Evolutionary conservation across 164 flowering plant species (phyloP), one percentile per base, ranked within the genome.

Genomic region (Chloranthus sessilifolius): DNA sequence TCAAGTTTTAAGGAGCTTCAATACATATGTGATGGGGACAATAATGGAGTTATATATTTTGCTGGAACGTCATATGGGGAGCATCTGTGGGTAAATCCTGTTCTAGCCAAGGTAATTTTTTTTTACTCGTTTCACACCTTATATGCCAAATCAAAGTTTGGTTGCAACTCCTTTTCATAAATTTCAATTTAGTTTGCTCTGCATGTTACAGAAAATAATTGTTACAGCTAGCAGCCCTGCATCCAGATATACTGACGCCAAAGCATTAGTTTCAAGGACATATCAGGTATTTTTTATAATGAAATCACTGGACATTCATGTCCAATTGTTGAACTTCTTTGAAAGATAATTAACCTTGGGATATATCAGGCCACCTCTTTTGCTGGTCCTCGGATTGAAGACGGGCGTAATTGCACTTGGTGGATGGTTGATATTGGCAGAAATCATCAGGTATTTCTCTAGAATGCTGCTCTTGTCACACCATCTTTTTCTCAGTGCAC

Each of bases 31-130:
- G 95, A 91, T 63, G 98, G 98, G 15, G 98, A 91, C 59, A 80
- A 79, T 71, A 88, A 91, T 71, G 98, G 98, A 60, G 88, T 85
- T 53, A 60, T 91, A 33, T 83, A 79, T 68, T 83, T 71, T 69
- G 78, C 90, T 0, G 96, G 98, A 47, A 88, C 96, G 43, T 85
- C 96, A 43, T 91, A 81, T 62, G 98, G 98, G 41, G 60, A 80
- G 59, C 98, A 91, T 62, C 89, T 70, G 33, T 91, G 98, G 98
- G 85, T 91, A 26, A 91, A 91, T 69, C 98, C 98, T 17, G 79
- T 88, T 64, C 58, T 91, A 14, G 71, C 92, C 0, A 85, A 88
- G 87, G 98, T 88, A 55, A 62, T 52, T 34, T 36, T 28, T 15
- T n/a, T 5, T n/a, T n/a, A n/a, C n/a, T n/a, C n/a, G n/a, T n/a